Evolutionary conservation across 2,329 filamentous ascomycete genomes (phyloP).

Genomic region (Bisporella sp.): DNA sequence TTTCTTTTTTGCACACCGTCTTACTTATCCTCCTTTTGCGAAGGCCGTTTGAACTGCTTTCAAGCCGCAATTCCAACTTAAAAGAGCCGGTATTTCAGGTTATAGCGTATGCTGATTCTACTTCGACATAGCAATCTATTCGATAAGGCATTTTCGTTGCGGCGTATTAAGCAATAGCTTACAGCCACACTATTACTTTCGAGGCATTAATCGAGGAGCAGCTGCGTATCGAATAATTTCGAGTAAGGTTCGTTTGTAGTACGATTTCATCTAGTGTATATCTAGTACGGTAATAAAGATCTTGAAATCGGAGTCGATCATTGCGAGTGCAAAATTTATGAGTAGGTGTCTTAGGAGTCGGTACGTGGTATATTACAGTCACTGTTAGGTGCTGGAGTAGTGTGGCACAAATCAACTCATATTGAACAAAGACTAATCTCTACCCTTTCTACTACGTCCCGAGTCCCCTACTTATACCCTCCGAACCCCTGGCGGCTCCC

Average conservation of each 20-base stretch:
- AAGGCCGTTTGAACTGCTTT: constrained; percentile 9
- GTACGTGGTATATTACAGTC: constrained; percentile 4
- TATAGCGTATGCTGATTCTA: constrained; percentile 9
- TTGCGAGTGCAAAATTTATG: constrained; percentile 4
- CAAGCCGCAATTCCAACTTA: constrained; percentile 8
- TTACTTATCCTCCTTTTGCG: background rate
- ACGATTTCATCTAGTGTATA: constrained; percentile 9
- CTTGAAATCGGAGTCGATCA: constrained; percentile 7
- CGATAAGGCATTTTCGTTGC: constrained; percentile 11
- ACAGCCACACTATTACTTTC: constrained; percentile 3
- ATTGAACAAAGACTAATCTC: too few relatives aligned
- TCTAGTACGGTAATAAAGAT: constrained; percentile 7
- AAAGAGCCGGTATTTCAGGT: constrained; percentile 8
- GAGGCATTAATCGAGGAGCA: constrained; percentile 7
- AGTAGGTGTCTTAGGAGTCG: constrained; percentile 4
- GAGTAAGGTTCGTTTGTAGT: constrained; percentile 5
- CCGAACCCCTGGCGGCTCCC: too few relatives aligned
- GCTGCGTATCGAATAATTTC: constrained; percentile 9
- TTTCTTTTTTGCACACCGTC: constrained; percentile 5
- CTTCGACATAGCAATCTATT: constrained; percentile 8
- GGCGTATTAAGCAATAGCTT: constrained; percentile 5
- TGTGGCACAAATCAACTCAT: too few relatives aligned
- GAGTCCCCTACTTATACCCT: too few relatives aligned
- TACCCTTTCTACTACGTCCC: too few relatives aligned
- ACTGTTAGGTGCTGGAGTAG: too few relatives aligned